Base-by-base conservation (phyloP, 2,329 filamentous ascomycete species). In the Pseudogymnoascus sp. region DNA sequence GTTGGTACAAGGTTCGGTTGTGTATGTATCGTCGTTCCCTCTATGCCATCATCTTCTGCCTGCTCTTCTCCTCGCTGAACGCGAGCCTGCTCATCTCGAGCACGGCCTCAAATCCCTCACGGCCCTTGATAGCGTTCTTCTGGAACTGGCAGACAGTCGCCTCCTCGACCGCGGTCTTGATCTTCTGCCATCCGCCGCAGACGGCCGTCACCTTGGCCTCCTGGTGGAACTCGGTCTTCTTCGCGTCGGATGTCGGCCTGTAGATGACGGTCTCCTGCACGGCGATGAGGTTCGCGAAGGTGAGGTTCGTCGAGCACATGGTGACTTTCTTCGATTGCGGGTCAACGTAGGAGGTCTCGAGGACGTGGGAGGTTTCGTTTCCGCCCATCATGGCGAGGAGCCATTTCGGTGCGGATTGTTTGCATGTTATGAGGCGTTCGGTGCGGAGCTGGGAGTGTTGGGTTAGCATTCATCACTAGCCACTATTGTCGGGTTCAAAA, bases 91-190 rank as follows among this genome's bases (percentile, higher is more conserved):
- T 96, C 87, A 96, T 96, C 73, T 91, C 90, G 33, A 99, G 82
- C 7, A 99, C 94, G 66, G 88, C 85, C 79, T 99, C 94, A 73
- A 99, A 99, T 1, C 94, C 94, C 76, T 97, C 92, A 67, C 89
- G 87, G 67, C 94, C 94, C 77, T 91, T 92, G 69, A 82, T 81
- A 23, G 94, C 93, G 72, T 99, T 99, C 76, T 99, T 91, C 69
- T 86, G 84, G 79, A 99, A 99, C 62, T 91, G 82, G 67, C 89
- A 89, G 50, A 97, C 89, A 44, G 92, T 89, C 61, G 90, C 87
- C 70, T 97, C 92, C 79, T 99, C 94, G 70, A 99, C 95, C 74
- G 88, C 91, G 77, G 94, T 96, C 81, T 91, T 94, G 74, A 97
- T 92, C 73, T 92, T 91, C 78, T 97, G 91, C 92, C 94, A 99